phyloP scores from a whole-genome alignment of 306 rosid genomes.

The Erythrophleum fordii region DNA sequence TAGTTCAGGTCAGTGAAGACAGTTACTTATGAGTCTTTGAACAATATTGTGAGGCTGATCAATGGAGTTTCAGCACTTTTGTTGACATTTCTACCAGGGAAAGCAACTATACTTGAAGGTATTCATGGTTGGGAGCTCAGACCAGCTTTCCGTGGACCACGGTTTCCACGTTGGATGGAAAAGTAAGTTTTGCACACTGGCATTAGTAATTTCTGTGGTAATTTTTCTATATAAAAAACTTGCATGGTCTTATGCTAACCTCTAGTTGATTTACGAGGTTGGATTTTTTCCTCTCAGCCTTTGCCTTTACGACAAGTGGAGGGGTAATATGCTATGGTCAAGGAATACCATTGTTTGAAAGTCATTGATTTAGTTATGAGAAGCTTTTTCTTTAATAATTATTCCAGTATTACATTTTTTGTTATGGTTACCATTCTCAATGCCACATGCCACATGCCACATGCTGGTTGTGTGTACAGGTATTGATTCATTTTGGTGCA shows the following conservation, averaged over 20 bases:
- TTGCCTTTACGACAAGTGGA: neutral
- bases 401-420: constrained; percentile 2
- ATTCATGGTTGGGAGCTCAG: constrained; percentile 94
- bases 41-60: constrained; percentile 78
- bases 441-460: neutral
- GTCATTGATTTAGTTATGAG: constrained; percentile 1
- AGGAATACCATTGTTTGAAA: neutral
- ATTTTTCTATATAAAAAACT: neutral
- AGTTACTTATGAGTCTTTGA: constrained; percentile 74
- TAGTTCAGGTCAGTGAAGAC: constrained; percentile 89
- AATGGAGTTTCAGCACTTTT: constrained; percentile 86
- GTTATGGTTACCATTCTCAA: neutral
- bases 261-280: neutral
- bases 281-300: neutral
- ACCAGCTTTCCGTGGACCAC: constrained; percentile 87
- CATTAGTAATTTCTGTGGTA: constrained; percentile 7
- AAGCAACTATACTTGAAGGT: constrained; percentile 80
- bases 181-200: constrained; percentile 52
- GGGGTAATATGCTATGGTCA: neutral
- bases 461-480: neutral
- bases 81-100: constrained; percentile 76
- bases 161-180: constrained; percentile 94
- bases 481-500: neutral
- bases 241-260: neutral
- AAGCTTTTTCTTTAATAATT: constrained; percentile 5